Percentiles rank a stretch among this genome's conserved stretches.
These are phyloP conservation scores for Aspergillus heteromorphus DNA, from an alignment of 495 filamentous ascomycete species.

Conservation along the genomic window DNA sequence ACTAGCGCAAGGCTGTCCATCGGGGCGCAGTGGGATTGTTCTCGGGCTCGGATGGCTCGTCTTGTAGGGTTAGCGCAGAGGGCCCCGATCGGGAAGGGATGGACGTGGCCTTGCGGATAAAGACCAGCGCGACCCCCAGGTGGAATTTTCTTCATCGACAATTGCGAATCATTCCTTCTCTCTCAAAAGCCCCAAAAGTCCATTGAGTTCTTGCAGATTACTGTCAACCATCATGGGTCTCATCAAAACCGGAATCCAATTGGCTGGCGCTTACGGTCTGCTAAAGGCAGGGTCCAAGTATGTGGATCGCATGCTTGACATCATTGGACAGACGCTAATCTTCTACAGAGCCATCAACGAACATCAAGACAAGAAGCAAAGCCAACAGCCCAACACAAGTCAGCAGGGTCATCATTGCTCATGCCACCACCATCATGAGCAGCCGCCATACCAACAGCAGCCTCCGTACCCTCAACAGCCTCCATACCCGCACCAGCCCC, in stretches of 20 bases:
- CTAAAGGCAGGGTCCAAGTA: not conserved
- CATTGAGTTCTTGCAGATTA: not conserved
- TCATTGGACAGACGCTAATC: not conserved
- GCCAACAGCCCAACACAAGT: not conserved
- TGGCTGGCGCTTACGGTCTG: not conserved
- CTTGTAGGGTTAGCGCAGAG: not conserved
- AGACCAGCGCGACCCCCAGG: not conserved
- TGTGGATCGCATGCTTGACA: not conserved
- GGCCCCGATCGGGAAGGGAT: not conserved
- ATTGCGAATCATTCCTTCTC: no score
- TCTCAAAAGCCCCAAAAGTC: no score
- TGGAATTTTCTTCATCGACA: no score
- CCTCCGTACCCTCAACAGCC: no score
- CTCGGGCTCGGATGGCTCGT: no score
- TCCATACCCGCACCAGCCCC: not conserved
- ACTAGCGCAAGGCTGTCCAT: not conserved
- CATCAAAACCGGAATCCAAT: not conserved
- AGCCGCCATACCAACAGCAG: no score
- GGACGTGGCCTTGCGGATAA: not conserved
- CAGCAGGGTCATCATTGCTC: not conserved
- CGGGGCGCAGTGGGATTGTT: not conserved
- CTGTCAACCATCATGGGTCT: not conserved
- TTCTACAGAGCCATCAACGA: not conserved
- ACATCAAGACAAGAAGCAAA: not conserved
- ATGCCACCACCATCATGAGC: not conserved